phyloP scores from a whole-genome alignment of 495 filamentous ascomycete genomes.

The Extremus antarcticus region DNA sequence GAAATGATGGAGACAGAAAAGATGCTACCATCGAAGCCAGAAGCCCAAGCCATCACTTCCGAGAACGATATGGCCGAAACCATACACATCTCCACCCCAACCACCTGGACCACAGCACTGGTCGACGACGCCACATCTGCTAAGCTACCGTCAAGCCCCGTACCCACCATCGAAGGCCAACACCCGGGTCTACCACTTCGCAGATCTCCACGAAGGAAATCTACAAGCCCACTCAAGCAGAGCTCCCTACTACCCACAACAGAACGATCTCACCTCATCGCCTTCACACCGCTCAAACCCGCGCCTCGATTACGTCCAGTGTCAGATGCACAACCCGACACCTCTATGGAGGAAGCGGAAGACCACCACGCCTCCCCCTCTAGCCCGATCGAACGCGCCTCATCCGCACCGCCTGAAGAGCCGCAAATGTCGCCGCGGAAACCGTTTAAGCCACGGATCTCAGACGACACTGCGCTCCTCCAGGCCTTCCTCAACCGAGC shows the following conservation, averaged over 20 bases:
- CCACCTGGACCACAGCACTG: neutral
- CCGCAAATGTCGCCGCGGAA: slow-evolving; percentile 2
- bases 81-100: neutral
- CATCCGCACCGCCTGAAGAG: slow-evolving; percentile 17
- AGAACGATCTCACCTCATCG: slow-evolving; percentile 8
- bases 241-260: neutral
- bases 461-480: slow-evolving; percentile 48
- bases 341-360: neutral
- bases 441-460: slow-evolving; percentile 18
- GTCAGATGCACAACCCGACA: neutral
- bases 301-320: no score
- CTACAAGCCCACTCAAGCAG: slow-evolving; percentile 12
- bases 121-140: neutral
- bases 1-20: neutral
- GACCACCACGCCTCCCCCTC: neutral
- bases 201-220: slow-evolving; percentile 8
- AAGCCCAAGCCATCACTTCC: neutral
- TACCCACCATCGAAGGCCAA: slow-evolving; percentile 2
- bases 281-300: slow-evolving; percentile 11
- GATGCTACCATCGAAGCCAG: neutral
- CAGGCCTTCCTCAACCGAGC: slow-evolving; percentile 52
- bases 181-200: neutral
- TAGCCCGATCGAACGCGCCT: slow-evolving; percentile 3
- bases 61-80: no score
- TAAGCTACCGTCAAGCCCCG: neutral